A percentile compares a stretch with the other conserved stretches of the same genome.
phyloP scores from a whole-genome alignment of 1,284 basidiomycete species.

The Rugosomyces carneus region DNA sequence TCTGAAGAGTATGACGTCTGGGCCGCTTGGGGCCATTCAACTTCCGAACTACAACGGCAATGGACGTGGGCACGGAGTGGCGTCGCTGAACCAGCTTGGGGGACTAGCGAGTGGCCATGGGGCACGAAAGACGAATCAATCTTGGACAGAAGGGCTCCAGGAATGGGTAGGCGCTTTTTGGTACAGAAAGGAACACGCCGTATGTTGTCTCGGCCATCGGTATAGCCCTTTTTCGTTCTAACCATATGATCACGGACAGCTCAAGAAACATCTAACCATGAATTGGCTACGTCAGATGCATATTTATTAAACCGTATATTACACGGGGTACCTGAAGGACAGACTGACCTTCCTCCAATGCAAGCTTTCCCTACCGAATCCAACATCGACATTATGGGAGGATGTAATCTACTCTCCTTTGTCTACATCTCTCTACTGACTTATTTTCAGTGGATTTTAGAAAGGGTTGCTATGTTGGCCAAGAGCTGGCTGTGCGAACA shows the following conservation, averaged over 20 bases:
- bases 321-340: slow-evolving; percentile 87
- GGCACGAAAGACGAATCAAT: slow-evolving; percentile 44
- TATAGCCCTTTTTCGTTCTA: background rate
- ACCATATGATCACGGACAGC: slow-evolving; percentile 34
- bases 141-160: slow-evolving; percentile 68
- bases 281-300: slow-evolving; percentile 43
- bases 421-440: slow-evolving; percentile 8
- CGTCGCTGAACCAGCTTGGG: slow-evolving; percentile 66
- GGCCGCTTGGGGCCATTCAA: slow-evolving; percentile 67
- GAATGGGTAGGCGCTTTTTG: slow-evolving; percentile 73
- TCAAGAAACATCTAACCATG: slow-evolving; percentile 46
- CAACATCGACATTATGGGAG: slow-evolving; percentile 91
- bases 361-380: slow-evolving; percentile 90
- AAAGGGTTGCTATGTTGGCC: slow-evolving; percentile 98
- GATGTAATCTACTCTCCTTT: slow-evolving; percentile 46
- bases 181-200: slow-evolving; percentile 66
- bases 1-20: slow-evolving; percentile 74
- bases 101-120: slow-evolving; percentile 53
- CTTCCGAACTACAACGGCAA: slow-evolving; percentile 33
- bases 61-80: slow-evolving; percentile 61
- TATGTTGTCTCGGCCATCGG: slow-evolving; percentile 37
- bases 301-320: slow-evolving; percentile 79
- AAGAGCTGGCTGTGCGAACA: slow-evolving; percentile 95
- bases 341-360: slow-evolving; percentile 69
- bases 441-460: slow-evolving; percentile 78